phyloP scores from a whole-genome alignment of 257 asterid species.

The Echium plantagineum region DNA sequence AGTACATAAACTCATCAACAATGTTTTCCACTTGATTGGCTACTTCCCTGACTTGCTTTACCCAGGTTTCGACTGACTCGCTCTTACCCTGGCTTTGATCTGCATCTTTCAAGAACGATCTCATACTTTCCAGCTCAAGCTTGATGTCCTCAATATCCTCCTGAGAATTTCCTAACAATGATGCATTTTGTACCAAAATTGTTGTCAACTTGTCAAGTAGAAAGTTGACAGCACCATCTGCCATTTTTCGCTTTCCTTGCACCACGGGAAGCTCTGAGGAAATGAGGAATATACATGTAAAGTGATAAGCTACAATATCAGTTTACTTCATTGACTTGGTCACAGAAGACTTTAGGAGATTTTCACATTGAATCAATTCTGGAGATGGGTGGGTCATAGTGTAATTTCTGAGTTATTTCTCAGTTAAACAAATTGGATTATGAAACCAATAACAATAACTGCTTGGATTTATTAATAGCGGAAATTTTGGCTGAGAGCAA shows the following conservation, averaged over 20 bases:
- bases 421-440: too few species aligned
- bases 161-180: conserved; percentile 14
- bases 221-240: conserved; percentile 21
- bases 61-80: conserved; percentile 19
- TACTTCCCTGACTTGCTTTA: conserved; percentile 21
- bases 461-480: neutral
- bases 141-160: conserved; percentile 18
- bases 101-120: conserved; percentile 20
- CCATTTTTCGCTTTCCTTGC: conserved; percentile 12
- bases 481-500: neutral
- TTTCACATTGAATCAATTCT: neutral
- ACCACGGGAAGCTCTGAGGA: neutral
- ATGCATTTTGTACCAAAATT: conserved; percentile 4
- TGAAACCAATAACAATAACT: neutral
- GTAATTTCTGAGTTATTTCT: too few species aligned
- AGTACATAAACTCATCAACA: conserved; percentile 17
- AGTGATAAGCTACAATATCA: neutral
- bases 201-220: conserved; percentile 13
- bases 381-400: neutral
- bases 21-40: conserved; percentile 16
- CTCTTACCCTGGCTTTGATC: conserved; percentile 14
- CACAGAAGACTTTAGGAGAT: neutral
- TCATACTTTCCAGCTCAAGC: conserved; percentile 21
- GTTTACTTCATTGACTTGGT: neutral
- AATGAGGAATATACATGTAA: neutral